Base-by-base conservation (phyloP, 768 basidiomycete genomes). In the Termitomyces titanicus region DNA sequence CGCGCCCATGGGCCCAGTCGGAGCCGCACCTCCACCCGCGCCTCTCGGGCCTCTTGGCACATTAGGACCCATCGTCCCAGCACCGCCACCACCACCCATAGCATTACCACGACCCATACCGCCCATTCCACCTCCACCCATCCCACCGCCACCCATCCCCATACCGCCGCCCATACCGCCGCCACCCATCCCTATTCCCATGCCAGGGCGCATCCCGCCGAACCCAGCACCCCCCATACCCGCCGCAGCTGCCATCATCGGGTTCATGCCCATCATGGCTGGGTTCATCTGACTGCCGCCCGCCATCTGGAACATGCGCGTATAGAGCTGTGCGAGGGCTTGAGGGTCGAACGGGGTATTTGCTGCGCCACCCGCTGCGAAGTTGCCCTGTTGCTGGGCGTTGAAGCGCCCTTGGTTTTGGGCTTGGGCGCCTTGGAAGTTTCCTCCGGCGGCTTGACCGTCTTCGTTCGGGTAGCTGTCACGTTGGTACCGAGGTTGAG, bases 251-350 rank as follows among this genome's bases (percentile, higher is more conserved):
- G 44, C 57, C 59, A 61, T 61, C 64, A 75, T 72, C 22, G 70
- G 69, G 61, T 72, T 68, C 55, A 66, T 70, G 20, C 65, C 78
- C 76, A 80, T 80, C 82, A 86, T 85, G 67, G 77, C 80, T 3
- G 79, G 79, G 64, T 81, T 81, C 72, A 80, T 77, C 47, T 68
- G 70, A 2, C 78, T 79, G 3, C 52, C 84, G 35, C 83, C 81
- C 46, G 89, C 82, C 75, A 91, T 88, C 66, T 88, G 85, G 79
- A 92, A 88, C 96, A 98, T 98, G 58, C 93, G 88, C 34, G 94
- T 92, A 72, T 97, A 98, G 56, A 98, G 84, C 54, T 88, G 83
- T 0, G 93, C 93, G 67, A 98, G 86, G 1, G 92, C 92, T 60
- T 93, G 89, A 0, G 95, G 92, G 67, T 98, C 95, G 66, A 98